Evolutionary conservation across 2,329 filamentous ascomycete species (phyloP), one percentile per base, ranked within the genome.

Genomic region (Apiospora rasikravindrae): DNA sequence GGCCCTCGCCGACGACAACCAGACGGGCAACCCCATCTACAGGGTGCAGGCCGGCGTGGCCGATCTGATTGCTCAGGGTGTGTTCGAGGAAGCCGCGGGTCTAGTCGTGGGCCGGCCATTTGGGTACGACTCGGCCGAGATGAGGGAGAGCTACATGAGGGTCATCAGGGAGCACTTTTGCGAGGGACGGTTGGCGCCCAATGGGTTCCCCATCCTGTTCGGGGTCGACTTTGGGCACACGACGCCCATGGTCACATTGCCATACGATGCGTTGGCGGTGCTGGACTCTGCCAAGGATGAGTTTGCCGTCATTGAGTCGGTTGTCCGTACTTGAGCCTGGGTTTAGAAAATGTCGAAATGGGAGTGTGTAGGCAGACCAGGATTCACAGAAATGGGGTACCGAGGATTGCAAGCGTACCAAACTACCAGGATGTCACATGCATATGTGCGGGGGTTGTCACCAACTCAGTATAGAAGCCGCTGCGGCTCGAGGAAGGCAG

Each of bases 221-320:
- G 80, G 81, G 33, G 81, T 86, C 0, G 84, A 86, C 61, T 76
- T 86, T 64, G 84, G 84, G 0, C 84, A 86, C 73, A 84, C 84
- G 0, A 77, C 77, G 11, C 84, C 84, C 0, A 79, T 85, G 75
- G 77, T 86, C 6, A 86, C 84, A 0, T 71, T 86, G 37, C 84
- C 83, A 0, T 81, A 77, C 57, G 83, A 83, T 75, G 78, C 80
- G 0, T 53, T 84, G 73, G 83, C 78, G 22, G 73, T 76, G 42
- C 69, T 86, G 51, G 83, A 86, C 73, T 83, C 82, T 0, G 82
- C 81, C 24, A 77, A 70, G 14, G 81, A 84, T 26, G 75, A 74
- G 24, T 85, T 85, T 75, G 71, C 77, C 29, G 75, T 85, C 42
- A 47, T 78, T 4, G 77, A 78, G 70, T 26, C 76, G 29, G 74